Base-by-base conservation (phyloP, 2,329 filamentous ascomycete species). In the Leptographium radiaticola region DNA sequence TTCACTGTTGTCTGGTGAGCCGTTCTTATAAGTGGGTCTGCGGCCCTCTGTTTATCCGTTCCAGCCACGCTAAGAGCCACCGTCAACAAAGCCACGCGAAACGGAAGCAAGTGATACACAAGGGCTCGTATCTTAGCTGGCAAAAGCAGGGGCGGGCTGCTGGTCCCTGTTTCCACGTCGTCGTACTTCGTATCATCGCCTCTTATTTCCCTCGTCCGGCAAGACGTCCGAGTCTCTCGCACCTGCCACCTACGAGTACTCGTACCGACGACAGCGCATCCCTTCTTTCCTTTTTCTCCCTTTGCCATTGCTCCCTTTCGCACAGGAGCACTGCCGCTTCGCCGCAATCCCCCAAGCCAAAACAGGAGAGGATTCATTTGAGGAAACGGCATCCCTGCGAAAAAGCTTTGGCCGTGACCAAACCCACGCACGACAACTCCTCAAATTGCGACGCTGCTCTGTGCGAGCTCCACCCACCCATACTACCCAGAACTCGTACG, bases 321-420 rank as follows among this genome's bases (percentile, higher is more conserved):
- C 31, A 6, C 30, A 25, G 25, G 25, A 15, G 13, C 13, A 12
- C 15, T 9, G 7, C 20, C 13, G 38, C 34, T n/a, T 31, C 46
- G n/a, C 34, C 33, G 11, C n/a, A 10, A 38, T 20, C 46, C 33
- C 36, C 8, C 7, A 11, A 16, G 16, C 36, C 34, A 42, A 40
- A 20, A 33, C 20, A 18, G 20, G 42, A 42, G n/a, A 40, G 10
- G 25, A 18, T 12, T 6, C 4, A n/a, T 11, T 6, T 13, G 9
- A 9, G 18, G 43, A 33, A 30, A 36, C 49, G 31, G 31, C 30
- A 51, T 51, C 49, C 49, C 49, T 46, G 50, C 18, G 11, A 33
- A 39, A 25, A 52, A 52, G 51, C 51, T 52, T 52, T 46, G 51
- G 33, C 51, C 51, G 20, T 15, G 33, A 33, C 25, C 50, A 34